Base-by-base conservation (phyloP, 1,284 basidiomycete species). In the Thecaphora thlaspeos region DNA sequence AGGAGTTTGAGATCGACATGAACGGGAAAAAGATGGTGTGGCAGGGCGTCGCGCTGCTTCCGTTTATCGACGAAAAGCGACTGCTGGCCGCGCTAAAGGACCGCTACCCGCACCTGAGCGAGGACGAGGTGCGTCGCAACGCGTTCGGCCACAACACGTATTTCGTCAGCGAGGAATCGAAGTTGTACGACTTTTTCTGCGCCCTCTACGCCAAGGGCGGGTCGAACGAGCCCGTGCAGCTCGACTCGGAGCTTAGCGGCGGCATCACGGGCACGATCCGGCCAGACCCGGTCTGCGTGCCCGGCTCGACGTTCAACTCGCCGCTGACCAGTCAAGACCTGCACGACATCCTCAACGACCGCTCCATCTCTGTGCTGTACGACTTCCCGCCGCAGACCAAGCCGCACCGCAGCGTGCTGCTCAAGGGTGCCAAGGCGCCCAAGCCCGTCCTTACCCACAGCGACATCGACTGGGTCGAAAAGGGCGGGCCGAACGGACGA, bases 21-120 rank as follows among this genome's bases (percentile, higher is more conserved):
- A 98, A 98, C 76, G 95, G 95, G 60, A 98, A 98, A 81, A 91
- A 90, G 80, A 97, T 98, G 93, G 84, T 89, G 1, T 99, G 95
- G 95, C 95, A 99, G 80, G 95, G 95, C 52, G 91, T 99, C 42
- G 93, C 93, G 0, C 82, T 98, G 2, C 81, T 99, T 21, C 93
- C 95, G 0, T 99, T 98, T 81, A 98, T 99, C 65, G 91, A 98
- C 75, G 84, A 88, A 77, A 84, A 84, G 56, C 85, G 93, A 18
- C 51, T 77, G 17, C 62, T 77, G 46, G 85, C 84, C 22, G 91
- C 92, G 2, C 90, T 99, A 85, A 84, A 82, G 17, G 81, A 83
- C 23, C 84, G 85, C 55, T 91, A 94, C 79, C 79, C 83, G 0
- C 80, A 85, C 39, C 82, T 99, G 39, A 85, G 83, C 1, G 88